Evolutionary conservation across 805 yeast species (phyloP).

Genomic region (Priceomyces carsonii): DNA sequence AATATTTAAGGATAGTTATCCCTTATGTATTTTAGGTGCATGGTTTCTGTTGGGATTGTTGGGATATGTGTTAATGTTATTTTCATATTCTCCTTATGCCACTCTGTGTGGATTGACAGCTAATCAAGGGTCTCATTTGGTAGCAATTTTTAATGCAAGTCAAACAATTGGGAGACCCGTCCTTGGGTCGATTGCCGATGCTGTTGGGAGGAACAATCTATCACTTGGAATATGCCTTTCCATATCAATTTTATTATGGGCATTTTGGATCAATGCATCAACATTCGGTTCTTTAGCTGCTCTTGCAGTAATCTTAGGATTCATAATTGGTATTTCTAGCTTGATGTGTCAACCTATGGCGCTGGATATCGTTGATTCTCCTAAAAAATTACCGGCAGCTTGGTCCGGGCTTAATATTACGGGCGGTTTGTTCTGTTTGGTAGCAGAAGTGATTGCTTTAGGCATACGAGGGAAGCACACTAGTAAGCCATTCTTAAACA

Average conservation of each 20-base stretch:
- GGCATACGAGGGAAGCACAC: slow-evolving; percentile 30
- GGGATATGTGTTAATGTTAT: slow-evolving; percentile 37
- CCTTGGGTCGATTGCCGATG: slow-evolving; percentile 50
- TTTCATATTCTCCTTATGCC: slow-evolving; percentile 41
- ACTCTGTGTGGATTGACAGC: slow-evolving; percentile 44
- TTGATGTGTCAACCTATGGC: slow-evolving; percentile 25
- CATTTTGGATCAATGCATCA: slow-evolving; percentile 40
- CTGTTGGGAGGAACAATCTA: slow-evolving; percentile 46
- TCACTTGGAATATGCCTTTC: slow-evolving; percentile 19
- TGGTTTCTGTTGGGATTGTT: slow-evolving; percentile 41
- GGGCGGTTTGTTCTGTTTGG: slow-evolving; percentile 34
- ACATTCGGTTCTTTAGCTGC: slow-evolving; percentile 31
- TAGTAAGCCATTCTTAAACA: slow-evolving; percentile 51
- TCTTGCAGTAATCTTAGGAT: slow-evolving; percentile 30
- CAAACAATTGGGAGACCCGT: slow-evolving; percentile 52
- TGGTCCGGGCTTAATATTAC: slow-evolving; percentile 42
- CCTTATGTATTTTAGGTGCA: slow-evolving; percentile 22
- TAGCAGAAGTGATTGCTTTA: slow-evolving; percentile 57
- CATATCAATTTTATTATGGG: slow-evolving; percentile 27
- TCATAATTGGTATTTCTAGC: slow-evolving; percentile 31
- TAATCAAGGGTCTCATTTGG: slow-evolving; percentile 30
- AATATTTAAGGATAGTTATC: slow-evolving; percentile 25
- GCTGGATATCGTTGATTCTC: slow-evolving; percentile 21
- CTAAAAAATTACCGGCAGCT: slow-evolving; percentile 33
- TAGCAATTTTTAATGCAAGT: slow-evolving; percentile 40